Conservation (phyloP, 2,329 filamentous ascomycete species). For the Albifimbria verrucaria region DNA sequence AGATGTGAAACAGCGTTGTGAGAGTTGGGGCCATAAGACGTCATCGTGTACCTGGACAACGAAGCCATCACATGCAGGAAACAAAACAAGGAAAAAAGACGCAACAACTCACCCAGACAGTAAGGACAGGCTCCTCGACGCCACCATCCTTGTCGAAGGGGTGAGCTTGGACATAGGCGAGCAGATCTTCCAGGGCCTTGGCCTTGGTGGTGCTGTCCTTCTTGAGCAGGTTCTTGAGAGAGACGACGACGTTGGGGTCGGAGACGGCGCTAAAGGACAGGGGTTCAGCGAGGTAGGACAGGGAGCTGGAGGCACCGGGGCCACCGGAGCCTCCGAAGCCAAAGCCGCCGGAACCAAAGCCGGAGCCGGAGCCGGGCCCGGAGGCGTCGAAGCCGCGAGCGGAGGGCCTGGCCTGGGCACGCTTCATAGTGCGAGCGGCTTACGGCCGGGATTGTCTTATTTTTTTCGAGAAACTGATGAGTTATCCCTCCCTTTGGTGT, state of each 20-base stretch:
- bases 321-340: conserved; percentile 35
- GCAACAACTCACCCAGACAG: conserved; percentile 68
- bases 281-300: conserved; percentile 86
- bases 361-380: conserved; percentile 18
- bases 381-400: conserved; percentile 17
- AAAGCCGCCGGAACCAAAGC: conserved; percentile 12
- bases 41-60: not conserved
- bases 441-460: not conserved
- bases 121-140: conserved; percentile 77
- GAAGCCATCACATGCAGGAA: not conserved
- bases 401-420: conserved; percentile 21
- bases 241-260: conserved; percentile 78
- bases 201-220: conserved; percentile 90
- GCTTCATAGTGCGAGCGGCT: conserved; percentile 20
- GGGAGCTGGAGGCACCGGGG: conserved; percentile 40
- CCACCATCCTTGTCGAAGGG: conserved; percentile 54
- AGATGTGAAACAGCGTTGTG: too few species aligned
- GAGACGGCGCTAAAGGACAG: conserved; percentile 75
- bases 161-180: conserved; percentile 57
- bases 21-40: too few species aligned
- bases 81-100: not conserved
- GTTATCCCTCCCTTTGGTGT: not conserved
- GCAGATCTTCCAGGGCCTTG: conserved; percentile 84
- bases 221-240: conserved; percentile 90
- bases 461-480: not conserved